Percentiles rank a stretch among this genome's conserved stretches.
These are phyloP conservation scores for Apiotrichum montevideense DNA, from an alignment of 1,284 basidiomycete genomes.

Conservation along the genomic window DNA sequence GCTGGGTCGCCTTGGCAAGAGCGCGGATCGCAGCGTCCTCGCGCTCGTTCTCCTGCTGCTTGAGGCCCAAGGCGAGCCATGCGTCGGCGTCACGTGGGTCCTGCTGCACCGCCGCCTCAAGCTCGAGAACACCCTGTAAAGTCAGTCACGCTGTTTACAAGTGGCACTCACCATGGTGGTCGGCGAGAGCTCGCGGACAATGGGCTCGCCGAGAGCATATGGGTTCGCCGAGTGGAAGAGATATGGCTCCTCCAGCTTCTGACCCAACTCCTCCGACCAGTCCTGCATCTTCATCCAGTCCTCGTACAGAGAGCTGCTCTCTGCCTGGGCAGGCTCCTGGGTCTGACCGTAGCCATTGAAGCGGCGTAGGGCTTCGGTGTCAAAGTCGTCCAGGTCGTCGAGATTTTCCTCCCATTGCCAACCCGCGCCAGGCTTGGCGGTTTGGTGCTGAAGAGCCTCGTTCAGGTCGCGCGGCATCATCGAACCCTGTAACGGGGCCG, in stretches of 20 bases:
- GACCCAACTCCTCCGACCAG: conserved; percentile 73
- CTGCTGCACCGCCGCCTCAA: conserved; percentile 82
- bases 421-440: conserved; percentile 36
- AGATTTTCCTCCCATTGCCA: conserved; percentile 44
- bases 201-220: conserved; percentile 58
- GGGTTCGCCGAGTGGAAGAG: conserved; percentile 77
- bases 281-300: conserved; percentile 62
- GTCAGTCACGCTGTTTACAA: conserved; percentile 16
- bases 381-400: conserved; percentile 27
- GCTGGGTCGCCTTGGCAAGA: conserved; percentile 69
- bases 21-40: conserved; percentile 87
- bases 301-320: conserved; percentile 3
- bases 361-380: conserved; percentile 32
- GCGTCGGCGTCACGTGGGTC: conserved; percentile 64
- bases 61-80: conserved; percentile 91
- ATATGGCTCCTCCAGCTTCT: conserved; percentile 50
- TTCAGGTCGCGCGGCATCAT: conserved; percentile 38
- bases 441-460: conserved; percentile 48
- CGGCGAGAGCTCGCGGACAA: conserved; percentile 43
- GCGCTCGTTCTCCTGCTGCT: conserved; percentile 97
- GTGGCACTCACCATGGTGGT: conserved; percentile 28
- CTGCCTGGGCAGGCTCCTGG: background rate
- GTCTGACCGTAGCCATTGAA: conserved; percentile 24
- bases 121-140: conserved; percentile 70
- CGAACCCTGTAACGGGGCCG: conserved; percentile 5